Evolutionary conservation across 805 yeast genomes (phyloP).

Genomic region (Saccharomyces paradoxus): DNA sequence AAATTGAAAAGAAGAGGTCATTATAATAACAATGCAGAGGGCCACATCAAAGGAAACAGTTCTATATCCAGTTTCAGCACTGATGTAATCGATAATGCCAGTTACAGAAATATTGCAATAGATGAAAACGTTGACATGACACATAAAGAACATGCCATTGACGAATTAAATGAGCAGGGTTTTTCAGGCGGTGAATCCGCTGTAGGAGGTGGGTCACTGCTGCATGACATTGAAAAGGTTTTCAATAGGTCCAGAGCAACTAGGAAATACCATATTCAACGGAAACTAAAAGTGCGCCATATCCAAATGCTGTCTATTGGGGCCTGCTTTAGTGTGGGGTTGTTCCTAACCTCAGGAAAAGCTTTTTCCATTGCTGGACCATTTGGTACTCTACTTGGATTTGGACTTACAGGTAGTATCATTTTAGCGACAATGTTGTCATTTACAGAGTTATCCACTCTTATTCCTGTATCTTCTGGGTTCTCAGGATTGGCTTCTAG

Average conservation of each 20-base stretch:
- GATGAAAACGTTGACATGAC: constrained; percentile 29
- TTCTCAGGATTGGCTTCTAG: constrained; percentile 56
- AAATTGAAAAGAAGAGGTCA: neutral
- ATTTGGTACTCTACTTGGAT: constrained; percentile 44
- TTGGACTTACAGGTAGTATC: constrained; percentile 54
- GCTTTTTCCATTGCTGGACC: constrained; percentile 54
- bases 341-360: constrained; percentile 53
- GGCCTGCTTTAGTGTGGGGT: constrained; percentile 59
- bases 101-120: constrained; percentile 16
- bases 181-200: neutral
- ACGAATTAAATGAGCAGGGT: neutral
- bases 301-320: constrained; percentile 61
- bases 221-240: constrained; percentile 8
- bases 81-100: constrained; percentile 16
- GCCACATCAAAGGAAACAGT: neutral
- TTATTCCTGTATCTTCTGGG: constrained; percentile 54
- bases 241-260: neutral
- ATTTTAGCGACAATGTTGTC: constrained; percentile 56
- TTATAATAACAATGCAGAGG: neutral
- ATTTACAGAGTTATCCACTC: constrained; percentile 57
- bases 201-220: neutral
- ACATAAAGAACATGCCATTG: constrained; percentile 31
- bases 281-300: constrained; percentile 42
- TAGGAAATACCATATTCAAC: constrained; percentile 37
- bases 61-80: constrained; percentile 7